Evolutionary conservation across 192 early-diverging fungal species (phyloP), one percentile per base, ranked within the genome.

Genomic region (Backusella mclennaniae): DNA sequence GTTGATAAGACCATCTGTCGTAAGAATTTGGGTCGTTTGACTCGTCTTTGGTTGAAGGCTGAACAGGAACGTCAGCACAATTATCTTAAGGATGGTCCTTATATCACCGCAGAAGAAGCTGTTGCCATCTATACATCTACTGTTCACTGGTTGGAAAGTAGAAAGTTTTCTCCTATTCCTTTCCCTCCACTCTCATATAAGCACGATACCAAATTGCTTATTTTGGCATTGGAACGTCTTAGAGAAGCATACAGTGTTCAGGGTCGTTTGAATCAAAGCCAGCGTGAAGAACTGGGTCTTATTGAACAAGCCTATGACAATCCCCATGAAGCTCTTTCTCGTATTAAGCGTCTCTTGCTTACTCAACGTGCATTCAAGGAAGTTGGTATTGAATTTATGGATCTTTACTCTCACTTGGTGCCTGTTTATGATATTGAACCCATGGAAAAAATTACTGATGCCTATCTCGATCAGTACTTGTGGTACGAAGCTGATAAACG

Each of bases 161-260:
- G 98, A n/a, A 96, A 95, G 78, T 98, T 99, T 77, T 93, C 96
- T 73, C 98, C 98, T 15, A 99, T 99, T 74, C 97, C 97, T 26
- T 99, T 99, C 87, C 98, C 98, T 39, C 98, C 98, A 33, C 87
- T 99, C 66, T 97, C 96, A n/a, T 99, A 99, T 86, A 99, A 99
- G 86, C 98, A 99, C 80, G 98, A 99, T 75, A 96, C 97, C n/a
- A 99, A 99, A 83, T 87, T 99, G 41, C 85, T 99, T 19, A 96
- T 98, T 75, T 85, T 99, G 73, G 97, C 98, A 38, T 85, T 99
- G 42, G 98, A 99, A 86, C 85, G 94, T 53, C 83, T 99, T 74
- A 96, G 96, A 84, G 97, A 98, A 82, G 94, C 96, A 17, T 97
- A 98, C 70, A 94, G 92, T 79, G 98, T 98, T 17, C 94, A 97